Evolutionary conservation across 108 stramenopile species (phyloP), one percentile per base, ranked within the genome.

Genomic region (Skeletonema potamos): DNA sequence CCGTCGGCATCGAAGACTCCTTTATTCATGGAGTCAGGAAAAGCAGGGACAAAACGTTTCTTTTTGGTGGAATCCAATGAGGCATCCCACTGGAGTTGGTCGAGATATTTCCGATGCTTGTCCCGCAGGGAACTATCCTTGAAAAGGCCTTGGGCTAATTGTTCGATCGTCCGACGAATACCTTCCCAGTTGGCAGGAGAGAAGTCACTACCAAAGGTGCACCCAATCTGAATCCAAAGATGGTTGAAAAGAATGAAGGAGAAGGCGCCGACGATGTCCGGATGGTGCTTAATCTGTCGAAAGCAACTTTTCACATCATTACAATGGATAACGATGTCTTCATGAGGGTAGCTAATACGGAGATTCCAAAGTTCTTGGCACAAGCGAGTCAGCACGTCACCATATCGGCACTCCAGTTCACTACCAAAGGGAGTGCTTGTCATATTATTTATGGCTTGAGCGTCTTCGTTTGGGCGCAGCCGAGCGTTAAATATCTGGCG

Each of bases 251-350:
- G 13, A 12, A 56, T 26, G 22, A 11, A 67, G 4, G 20, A 34
- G 30, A 67, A 54, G 12, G 66, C 66, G 1, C 54, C 66, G 22
- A 43, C 17, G 1, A 30, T 13, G 20, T 58, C 41, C 3, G 57
- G 68, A 17, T 69, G 68, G 29, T 58, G 36, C 30, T 69, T 69
- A 0, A 69, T 17, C 27, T 69, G 57, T 0, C 51, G 22, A 28
- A 67, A 67, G 33, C 54, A 67, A 9, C 30, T 54, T 20, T 67
- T 67, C 12, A 67, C 51, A 55, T 67, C 54, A 6, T 28, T 67
- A 0, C 32, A 29, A 44, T 55, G 33, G 10, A 54, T n/a, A 10
- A 44, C 55, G 10, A 69, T 58, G 26, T 69, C 68, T 0, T 0
- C 13, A 1, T 41, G 0, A 11, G 68, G 68, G 27, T 58, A 69